These are phyloP conservation scores for Epichloe aotearoae DNA, from an alignment of 2,329 filamentous ascomycete species.

Conservation along the genomic window DNA sequence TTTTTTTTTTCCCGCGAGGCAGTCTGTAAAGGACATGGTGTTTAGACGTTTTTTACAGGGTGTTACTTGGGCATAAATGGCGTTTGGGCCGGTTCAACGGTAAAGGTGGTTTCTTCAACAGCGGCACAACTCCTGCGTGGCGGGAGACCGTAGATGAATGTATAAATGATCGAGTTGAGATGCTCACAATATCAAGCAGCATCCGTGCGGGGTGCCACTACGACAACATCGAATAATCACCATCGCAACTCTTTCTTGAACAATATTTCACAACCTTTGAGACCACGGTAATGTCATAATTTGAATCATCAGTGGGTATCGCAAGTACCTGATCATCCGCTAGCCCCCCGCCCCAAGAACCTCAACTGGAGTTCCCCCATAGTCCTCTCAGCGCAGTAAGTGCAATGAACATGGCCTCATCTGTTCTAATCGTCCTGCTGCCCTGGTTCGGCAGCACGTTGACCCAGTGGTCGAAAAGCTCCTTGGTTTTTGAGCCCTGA, in stretches of 20 bases:
- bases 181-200: not conserved
- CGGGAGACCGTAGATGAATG: not conserved
- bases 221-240: not conserved
- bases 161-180: not conserved
- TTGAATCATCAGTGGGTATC: slow-evolving; percentile 1
- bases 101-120: slow-evolving; percentile 18
- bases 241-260: no score
- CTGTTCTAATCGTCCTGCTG: slow-evolving; percentile 68
- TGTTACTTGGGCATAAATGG: slow-evolving; percentile 3
- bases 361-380: slow-evolving; percentile 33
- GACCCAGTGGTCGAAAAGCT: slow-evolving; percentile 75
- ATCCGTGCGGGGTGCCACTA: no score
- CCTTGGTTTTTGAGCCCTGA: slow-evolving; percentile 46
- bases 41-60: not conserved
- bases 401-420: slow-evolving; percentile 70
- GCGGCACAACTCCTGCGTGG: slow-evolving; percentile 1
- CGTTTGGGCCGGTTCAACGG: slow-evolving; percentile 14
- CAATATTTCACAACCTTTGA: no score
- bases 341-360: no score
- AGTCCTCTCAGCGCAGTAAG: slow-evolving; percentile 52
- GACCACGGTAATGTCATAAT: not conserved
- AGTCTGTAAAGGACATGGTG: slow-evolving; percentile 7
- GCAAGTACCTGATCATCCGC: not conserved
- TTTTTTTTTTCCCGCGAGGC: not conserved
- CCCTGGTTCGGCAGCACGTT: slow-evolving; percentile 71